Percentiles rank a stretch among this genome's conserved stretches.
These are phyloP conservation scores for Aspergillus ruber DNA, from an alignment of 2,329 filamentous ascomycete genomes.

Conservation along the genomic window DNA sequence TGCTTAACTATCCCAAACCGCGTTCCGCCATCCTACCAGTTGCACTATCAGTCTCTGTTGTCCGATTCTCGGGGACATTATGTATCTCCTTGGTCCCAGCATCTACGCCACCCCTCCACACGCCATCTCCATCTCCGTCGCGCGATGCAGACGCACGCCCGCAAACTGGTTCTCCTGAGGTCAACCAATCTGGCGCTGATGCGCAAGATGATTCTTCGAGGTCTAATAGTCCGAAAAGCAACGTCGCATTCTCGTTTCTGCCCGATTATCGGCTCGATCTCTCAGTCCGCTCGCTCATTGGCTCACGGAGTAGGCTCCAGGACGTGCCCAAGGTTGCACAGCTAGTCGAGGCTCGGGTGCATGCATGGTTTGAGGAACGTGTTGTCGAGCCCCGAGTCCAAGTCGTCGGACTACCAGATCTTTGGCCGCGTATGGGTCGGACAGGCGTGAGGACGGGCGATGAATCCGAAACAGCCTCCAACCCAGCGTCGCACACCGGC, in stretches of 20 bases:
- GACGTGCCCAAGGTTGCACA: slow-evolving; percentile 63
- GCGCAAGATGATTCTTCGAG: slow-evolving; percentile 15
- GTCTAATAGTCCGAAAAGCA: slow-evolving; percentile 63
- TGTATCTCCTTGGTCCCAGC: slow-evolving; percentile 88
- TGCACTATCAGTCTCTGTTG: slow-evolving; percentile 82
- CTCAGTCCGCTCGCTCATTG: slow-evolving; percentile 58
- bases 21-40: slow-evolving; percentile 85
- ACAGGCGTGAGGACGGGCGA: slow-evolving; percentile 39
- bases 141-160: slow-evolving; percentile 2
- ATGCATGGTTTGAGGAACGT: slow-evolving; percentile 62
- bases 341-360: slow-evolving; percentile 57
- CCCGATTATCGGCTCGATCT: slow-evolving; percentile 60
- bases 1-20: slow-evolving; percentile 91
- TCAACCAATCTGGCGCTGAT: slow-evolving; percentile 1
- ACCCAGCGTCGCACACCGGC: slow-evolving; percentile 24
- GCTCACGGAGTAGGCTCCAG: slow-evolving; percentile 56
- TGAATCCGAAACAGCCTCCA: slow-evolving; percentile 34
- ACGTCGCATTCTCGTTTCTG: slow-evolving; percentile 84
- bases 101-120: slow-evolving; percentile 31
- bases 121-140: slow-evolving; percentile 26
- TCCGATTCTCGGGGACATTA: slow-evolving; percentile 89
- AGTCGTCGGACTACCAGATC: slow-evolving; percentile 55
- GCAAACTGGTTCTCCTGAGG: slow-evolving; percentile 10
- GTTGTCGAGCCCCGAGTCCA: slow-evolving; percentile 61
- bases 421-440: slow-evolving; percentile 55